Percentiles rank a stretch among this genome's conserved stretches.
Evolutionary conservation across 164 flowering plant species (phyloP).

Genomic region (Litsea cubeba): DNA sequence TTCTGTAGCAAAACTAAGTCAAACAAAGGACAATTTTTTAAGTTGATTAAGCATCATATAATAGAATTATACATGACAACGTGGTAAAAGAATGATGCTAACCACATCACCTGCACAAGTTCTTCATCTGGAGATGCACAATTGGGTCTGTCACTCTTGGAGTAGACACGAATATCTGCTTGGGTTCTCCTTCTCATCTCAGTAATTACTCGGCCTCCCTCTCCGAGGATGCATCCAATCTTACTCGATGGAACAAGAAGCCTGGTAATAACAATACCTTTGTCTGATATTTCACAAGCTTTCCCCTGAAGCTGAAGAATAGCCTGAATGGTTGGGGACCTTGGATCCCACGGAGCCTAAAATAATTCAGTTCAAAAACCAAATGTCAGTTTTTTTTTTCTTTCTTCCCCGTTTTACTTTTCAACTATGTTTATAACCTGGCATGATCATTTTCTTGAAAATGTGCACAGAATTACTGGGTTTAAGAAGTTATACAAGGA

Average conservation of each 20-base stretch:
- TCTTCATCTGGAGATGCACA: constrained; percentile 72
- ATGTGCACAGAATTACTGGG: background rate
- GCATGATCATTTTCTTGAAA: background rate
- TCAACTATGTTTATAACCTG: background rate
- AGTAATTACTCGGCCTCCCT: constrained; percentile 67
- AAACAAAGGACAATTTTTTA: no score
- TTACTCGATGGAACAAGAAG: constrained; percentile 65
- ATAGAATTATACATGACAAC: background rate
- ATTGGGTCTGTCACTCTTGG: constrained; percentile 57
- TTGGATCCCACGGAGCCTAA: constrained; percentile 51
- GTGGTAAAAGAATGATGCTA: constrained; percentile 9
- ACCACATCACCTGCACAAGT: constrained; percentile 63
- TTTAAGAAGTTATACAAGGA: background rate
- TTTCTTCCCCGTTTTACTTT: background rate
- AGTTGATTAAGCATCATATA: no score
- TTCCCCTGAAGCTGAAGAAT: constrained; percentile 57
- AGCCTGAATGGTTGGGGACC: constrained; percentile 72
- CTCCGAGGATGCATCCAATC: constrained; percentile 77
- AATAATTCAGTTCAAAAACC: constrained; percentile 16
- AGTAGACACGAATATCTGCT: constrained; percentile 64
- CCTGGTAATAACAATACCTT: constrained; percentile 44
- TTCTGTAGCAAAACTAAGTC: no score
- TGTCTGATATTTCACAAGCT: constrained; percentile 48
- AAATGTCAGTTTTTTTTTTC: background rate
- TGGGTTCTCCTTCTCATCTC: constrained; percentile 70